Base-by-base conservation (phyloP, 192 early-diverging fungal species). In the Coemansia sp. region DNA sequence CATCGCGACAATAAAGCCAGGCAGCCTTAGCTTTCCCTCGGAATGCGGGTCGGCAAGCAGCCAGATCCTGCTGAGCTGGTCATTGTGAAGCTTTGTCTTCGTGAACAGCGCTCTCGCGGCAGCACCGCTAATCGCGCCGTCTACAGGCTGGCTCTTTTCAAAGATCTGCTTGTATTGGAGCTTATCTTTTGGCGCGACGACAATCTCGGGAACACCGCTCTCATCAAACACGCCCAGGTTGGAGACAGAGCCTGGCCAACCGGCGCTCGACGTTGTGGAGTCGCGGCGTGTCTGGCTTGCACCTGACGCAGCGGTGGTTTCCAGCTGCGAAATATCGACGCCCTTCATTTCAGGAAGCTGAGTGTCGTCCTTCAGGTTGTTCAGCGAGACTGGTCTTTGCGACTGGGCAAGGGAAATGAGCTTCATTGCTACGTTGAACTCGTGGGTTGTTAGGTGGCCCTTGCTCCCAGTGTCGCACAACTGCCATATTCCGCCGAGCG, bases 1-100 rank as follows among this genome's bases (percentile, higher is more conserved):
- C 94, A 98, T 96, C 37, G 93, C 93, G 52, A 93, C 86, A 41
- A 89, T 84, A 71, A 98, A 98, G 68, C 95, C 93, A 9, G 85
- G 77, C 53, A 91, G 78, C 55, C 87, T 85, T 31, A 98, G 69
- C 53, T 86, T 84, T 44, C 91, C 91, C 20, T 86, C 74, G 1
- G 75, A 59, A 34, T 86, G 83, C 13, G 87, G 85, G 67, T 98
- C 94, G 5, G 89, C 92, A 62, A 98, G 70, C 55, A 59, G 50
- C 95, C 96, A 98, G 44, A 98, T 89, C 37, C 86, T 84, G 20
- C 83, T 75, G 30, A 98, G 83, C 58, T 76, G 84, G 38, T 95
- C 94, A 22, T 81, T 62, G 25, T 87, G 84, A 31, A 98, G 82
- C 70, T 88, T 87, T 1, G 94, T 95, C 69, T 87, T 92, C 37